These are phyloP conservation scores for California macrophylla DNA, from an alignment of 441 rosid species.

Conservation along the genomic window DNA sequence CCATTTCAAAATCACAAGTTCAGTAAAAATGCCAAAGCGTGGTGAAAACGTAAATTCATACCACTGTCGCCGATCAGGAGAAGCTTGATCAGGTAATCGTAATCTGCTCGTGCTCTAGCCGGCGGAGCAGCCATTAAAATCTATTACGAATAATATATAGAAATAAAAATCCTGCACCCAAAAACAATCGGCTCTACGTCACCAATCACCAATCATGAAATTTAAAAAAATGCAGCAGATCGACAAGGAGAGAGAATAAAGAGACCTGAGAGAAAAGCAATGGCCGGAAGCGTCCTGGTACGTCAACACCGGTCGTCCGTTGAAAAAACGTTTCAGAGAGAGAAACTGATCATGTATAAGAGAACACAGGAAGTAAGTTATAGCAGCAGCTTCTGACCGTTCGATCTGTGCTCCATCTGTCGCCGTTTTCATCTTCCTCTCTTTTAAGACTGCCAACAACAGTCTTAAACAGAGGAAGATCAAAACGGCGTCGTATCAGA, in stretches of 20 bases:
- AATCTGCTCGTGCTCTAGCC: conserved; percentile 24
- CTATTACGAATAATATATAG: neutral
- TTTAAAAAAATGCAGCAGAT: neutral
- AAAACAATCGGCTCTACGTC: neutral
- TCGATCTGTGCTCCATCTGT: neutral
- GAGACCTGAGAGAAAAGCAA: neutral
- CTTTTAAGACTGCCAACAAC: too few relatives aligned
- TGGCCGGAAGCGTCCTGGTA: neutral
- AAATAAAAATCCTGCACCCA: neutral
- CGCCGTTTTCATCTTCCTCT: too few relatives aligned
- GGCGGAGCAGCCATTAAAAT: conserved; percentile 21
- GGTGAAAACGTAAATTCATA: neutral
- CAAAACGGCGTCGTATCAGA: too few relatives aligned
- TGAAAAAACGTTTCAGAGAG: conserved; percentile 2
- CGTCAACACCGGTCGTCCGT: conserved; percentile 18
- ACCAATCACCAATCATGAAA: neutral
- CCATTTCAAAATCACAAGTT: neutral
- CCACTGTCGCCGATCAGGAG: conserved; percentile 28
- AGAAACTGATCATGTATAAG: neutral
- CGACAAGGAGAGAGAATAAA: neutral
- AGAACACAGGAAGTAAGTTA: neutral
- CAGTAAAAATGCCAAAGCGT: neutral
- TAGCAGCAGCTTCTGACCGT: neutral
- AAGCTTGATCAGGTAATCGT: conserved; percentile 24
- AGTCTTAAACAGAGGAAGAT: too few relatives aligned